A percentile compares a stretch with the other conserved stretches of the same genome.
Conservation (phyloP, 2,329 filamentous ascomycete genomes). For the Fusarium lyarnte region DNA sequence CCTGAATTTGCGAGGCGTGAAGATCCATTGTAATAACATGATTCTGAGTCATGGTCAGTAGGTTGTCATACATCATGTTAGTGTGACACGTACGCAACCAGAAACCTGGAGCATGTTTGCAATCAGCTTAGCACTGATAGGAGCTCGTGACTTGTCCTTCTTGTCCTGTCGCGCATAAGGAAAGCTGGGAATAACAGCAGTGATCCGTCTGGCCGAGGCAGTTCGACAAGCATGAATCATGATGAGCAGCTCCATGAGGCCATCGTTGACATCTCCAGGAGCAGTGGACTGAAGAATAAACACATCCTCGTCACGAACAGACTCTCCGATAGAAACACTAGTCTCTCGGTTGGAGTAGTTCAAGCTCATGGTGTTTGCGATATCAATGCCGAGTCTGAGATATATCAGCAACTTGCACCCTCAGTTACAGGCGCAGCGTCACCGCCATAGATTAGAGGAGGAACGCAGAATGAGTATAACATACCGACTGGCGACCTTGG, state of each 20-base stretch:
- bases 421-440: not conserved
- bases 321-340: constrained; percentile 93
- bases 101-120: constrained; percentile 98
- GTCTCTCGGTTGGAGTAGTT: constrained; percentile 91
- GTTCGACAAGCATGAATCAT: constrained; percentile 92
- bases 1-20: constrained; percentile 92
- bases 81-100: constrained; percentile 66
- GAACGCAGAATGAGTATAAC: constrained; percentile 28
- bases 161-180: constrained; percentile 97
- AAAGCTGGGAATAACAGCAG: constrained; percentile 94
- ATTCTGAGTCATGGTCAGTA: constrained; percentile 43
- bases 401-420: constrained; percentile 38
- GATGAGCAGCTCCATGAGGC: constrained; percentile 96
- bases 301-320: constrained; percentile 96
- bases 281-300: constrained; percentile 97
- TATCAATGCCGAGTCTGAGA: constrained; percentile 76
- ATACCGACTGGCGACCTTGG: constrained; percentile 57
- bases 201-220: constrained; percentile 83
- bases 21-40: constrained; percentile 93
- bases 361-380: constrained; percentile 81
- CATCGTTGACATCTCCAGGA: constrained; percentile 96
- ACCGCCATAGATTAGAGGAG: not conserved
- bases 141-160: constrained; percentile 93
- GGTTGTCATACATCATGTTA: not conserved
- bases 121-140: constrained; percentile 94